Percentiles rank a stretch among this genome's conserved stretches.
These are phyloP conservation scores for Nitzschia palea DNA, from an alignment of 108 stramenopile species.

Conservation along the genomic window DNA sequence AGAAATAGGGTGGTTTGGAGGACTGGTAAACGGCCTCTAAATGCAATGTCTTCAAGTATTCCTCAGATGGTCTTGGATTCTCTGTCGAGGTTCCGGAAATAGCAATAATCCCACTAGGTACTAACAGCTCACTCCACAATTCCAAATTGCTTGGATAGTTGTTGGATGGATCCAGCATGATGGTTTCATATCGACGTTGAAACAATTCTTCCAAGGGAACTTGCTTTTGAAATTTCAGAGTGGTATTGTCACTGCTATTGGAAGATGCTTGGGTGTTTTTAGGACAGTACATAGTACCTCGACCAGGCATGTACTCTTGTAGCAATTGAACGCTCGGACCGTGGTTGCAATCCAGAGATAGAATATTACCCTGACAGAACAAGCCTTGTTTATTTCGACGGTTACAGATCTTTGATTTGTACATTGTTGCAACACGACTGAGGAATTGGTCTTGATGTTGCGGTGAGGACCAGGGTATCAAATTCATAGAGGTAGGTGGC, in stretches of 20 bases:
- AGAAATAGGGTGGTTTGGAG: no score
- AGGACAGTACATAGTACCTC: background rate
- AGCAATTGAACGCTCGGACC: background rate
- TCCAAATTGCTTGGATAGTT: background rate
- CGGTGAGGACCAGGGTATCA: no score
- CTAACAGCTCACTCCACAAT: background rate
- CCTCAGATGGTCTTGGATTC: no score
- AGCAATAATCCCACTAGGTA: background rate
- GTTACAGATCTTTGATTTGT: background rate
- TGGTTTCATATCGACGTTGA: background rate
- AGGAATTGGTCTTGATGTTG: no score
- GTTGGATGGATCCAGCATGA: background rate
- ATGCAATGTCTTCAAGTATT: no score
- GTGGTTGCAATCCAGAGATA: background rate
- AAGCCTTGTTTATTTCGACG: background rate
- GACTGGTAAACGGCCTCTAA: no score
- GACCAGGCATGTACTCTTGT: background rate
- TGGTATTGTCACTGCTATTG: background rate
- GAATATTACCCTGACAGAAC: background rate
- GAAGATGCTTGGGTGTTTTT: no score
- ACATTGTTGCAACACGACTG: background rate
- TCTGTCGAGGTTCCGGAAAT: background rate
- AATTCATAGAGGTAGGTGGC: no score
- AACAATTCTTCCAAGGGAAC: background rate
- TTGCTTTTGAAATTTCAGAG: background rate